Percentiles rank a stretch among this genome's conserved stretches.
Evolutionary conservation across 495 filamentous ascomycete genomes (phyloP).

Genomic region (Neohortaea acidophila): DNA sequence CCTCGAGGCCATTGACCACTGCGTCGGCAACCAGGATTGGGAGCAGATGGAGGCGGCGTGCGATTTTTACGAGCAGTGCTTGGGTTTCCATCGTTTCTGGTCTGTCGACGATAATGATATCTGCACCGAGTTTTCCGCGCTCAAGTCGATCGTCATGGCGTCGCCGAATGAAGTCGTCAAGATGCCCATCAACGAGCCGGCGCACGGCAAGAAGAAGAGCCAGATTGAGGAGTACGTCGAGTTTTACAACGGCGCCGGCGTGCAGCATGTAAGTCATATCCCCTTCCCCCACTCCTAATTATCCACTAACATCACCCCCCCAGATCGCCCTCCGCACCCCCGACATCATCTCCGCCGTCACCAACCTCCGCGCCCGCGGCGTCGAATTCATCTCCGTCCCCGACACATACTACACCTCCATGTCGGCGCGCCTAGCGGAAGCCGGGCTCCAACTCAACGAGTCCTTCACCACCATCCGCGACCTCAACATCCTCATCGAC

Average conservation of each 20-base stretch:
- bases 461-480: conserved; percentile 49
- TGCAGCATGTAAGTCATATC: conserved; percentile 37
- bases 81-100: conserved; percentile 95
- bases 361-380: conserved; percentile 57
- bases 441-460: conserved; percentile 45
- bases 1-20: conserved; percentile 70
- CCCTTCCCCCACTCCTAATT: not conserved
- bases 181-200: conserved; percentile 96
- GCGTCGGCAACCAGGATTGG: conserved; percentile 90
- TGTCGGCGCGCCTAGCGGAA: conserved; percentile 48
- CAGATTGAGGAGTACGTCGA: conserved; percentile 90
- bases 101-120: conserved; percentile 76
- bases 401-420: conserved; percentile 62
- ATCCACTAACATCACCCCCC: not conserved
- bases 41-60: conserved; percentile 70
- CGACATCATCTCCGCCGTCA: conserved; percentile 62
- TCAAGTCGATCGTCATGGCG: conserved; percentile 77
- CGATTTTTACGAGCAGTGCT: conserved; percentile 61
- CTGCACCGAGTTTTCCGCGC: conserved; percentile 74
- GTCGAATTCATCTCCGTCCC: conserved; percentile 85
- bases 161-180: conserved; percentile 69
- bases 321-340: conserved; percentile 72
- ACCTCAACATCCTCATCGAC: conserved; percentile 71
- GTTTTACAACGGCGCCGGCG: conserved; percentile 72
- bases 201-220: conserved; percentile 63